Evolutionary conservation across 2,329 filamentous ascomycete genomes (phyloP).

Genomic region (Hypoxylon sp.): DNA sequence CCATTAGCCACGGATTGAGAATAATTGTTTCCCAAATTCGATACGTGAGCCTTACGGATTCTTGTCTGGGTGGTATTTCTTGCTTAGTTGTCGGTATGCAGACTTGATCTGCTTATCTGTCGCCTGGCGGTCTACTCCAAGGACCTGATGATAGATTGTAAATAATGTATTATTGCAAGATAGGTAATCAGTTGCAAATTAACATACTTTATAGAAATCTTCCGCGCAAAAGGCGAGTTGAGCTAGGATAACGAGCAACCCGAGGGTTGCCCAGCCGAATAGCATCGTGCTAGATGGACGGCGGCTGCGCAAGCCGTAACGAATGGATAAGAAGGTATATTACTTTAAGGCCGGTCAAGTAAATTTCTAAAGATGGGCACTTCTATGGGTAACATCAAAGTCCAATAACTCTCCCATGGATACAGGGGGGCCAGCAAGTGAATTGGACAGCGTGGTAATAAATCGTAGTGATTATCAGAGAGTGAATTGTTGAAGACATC

Average conservation of each 20-base stretch:
- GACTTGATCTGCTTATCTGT: slow-evolving; percentile 92
- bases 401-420: slow-evolving; percentile 34
- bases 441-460: slow-evolving; percentile 38
- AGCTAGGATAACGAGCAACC: slow-evolving; percentile 68
- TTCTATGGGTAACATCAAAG: slow-evolving; percentile 24
- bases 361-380: slow-evolving; percentile 12
- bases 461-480: slow-evolving; percentile 13
- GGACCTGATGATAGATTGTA: slow-evolving; percentile 67
- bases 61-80: slow-evolving; percentile 98
- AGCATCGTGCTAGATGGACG: slow-evolving; percentile 63
- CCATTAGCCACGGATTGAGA: slow-evolving; percentile 4
- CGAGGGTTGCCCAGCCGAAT: slow-evolving; percentile 63
- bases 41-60: slow-evolving; percentile 80
- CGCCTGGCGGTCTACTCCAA: slow-evolving; percentile 84
- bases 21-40: neutral
- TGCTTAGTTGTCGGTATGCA: slow-evolving; percentile 91
- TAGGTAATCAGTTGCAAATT: neutral
- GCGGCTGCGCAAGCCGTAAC: slow-evolving; percentile 32
- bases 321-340: slow-evolving; percentile 10
- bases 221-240: slow-evolving; percentile 72
- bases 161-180: neutral
- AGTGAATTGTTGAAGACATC: slow-evolving; percentile 7
- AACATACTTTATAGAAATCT: slow-evolving; percentile 83
- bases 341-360: slow-evolving; percentile 14
- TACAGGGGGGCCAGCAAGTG: slow-evolving; percentile 27